phyloP scores from a whole-genome alignment of 2,329 filamentous ascomycete species.

The Aspergillus terreus region DNA sequence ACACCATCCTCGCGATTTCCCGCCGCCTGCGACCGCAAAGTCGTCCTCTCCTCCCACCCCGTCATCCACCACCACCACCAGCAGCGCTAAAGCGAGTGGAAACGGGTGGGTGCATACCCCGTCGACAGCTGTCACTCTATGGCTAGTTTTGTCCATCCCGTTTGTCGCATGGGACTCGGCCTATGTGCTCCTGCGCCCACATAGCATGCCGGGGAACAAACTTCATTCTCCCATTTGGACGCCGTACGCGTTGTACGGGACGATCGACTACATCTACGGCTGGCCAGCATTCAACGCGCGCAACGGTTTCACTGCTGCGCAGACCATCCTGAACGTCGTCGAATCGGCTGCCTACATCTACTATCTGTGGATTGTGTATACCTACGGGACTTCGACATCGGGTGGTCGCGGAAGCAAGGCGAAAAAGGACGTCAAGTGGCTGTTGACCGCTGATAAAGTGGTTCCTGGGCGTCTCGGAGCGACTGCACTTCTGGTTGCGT shows the following conservation, averaged over 20 bases:
- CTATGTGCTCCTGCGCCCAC: constrained; percentile 76
- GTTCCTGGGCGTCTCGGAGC: constrained; percentile 52
- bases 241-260: constrained; percentile 77
- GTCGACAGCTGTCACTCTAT: constrained; percentile 59
- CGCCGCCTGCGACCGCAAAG: constrained; percentile 28
- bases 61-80: constrained; percentile 14
- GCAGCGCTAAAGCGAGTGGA: constrained; percentile 9
- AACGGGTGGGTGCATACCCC: constrained; percentile 56
- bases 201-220: constrained; percentile 73
- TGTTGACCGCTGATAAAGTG: constrained; percentile 48
- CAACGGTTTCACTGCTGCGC: constrained; percentile 75
- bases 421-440: constrained; percentile 37
- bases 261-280: constrained; percentile 78
- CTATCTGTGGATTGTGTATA: constrained; percentile 57
- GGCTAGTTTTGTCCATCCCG: constrained; percentile 71
- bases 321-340: constrained; percentile 64
- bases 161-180: constrained; percentile 76
- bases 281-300: constrained; percentile 64
- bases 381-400: constrained; percentile 33
- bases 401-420: constrained; percentile 23
- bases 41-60: constrained; percentile 23
- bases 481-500: constrained; percentile 56
- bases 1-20: constrained; percentile 51
- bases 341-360: constrained; percentile 64
- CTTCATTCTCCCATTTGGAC: constrained; percentile 69